phyloP scores from a whole-genome alignment of 768 basidiomycete genomes.

The Kwoniella sp. region DNA sequence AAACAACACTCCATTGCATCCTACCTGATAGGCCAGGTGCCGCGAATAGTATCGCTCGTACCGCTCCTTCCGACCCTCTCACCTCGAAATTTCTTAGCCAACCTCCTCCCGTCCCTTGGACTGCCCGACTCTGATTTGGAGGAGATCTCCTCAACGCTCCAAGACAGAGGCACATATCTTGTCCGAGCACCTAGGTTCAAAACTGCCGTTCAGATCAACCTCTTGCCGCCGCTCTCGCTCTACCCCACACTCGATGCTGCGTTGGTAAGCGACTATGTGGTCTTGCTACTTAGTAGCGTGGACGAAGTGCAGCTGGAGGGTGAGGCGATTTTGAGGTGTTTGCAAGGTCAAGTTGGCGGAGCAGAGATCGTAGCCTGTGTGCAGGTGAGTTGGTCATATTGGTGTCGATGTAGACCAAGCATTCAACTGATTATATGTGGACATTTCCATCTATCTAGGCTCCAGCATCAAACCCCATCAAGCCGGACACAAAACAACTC shows the following conservation, averaged over 20 bases:
- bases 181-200: conserved; percentile 83
- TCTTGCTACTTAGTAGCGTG: conserved; percentile 77
- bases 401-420: no score
- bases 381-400: conserved; percentile 62
- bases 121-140: conserved; percentile 60
- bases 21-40: conserved; percentile 64
- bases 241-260: conserved; percentile 82
- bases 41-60: conserved; percentile 83
- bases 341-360: conserved; percentile 83
- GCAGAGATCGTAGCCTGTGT: conserved; percentile 79
- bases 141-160: conserved; percentile 16
- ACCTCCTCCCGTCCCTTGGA: conserved; percentile 67
- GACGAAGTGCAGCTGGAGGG: conserved; percentile 83
- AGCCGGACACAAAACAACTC: conserved; percentile 63
- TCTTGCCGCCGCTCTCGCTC: conserved; percentile 69
- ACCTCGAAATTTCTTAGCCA: conserved; percentile 61
- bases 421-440: neutral
- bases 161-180: conserved; percentile 25
- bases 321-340: conserved; percentile 79
- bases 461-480: conserved; percentile 56
- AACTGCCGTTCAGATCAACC: conserved; percentile 84
- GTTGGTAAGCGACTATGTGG: conserved; percentile 85
- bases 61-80: conserved; percentile 74
- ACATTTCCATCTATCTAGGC: conserved; percentile 34
- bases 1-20: conserved; percentile 63